Conservation (phyloP, 768 basidiomycete species). For the Rhodocollybia butyracea region DNA sequence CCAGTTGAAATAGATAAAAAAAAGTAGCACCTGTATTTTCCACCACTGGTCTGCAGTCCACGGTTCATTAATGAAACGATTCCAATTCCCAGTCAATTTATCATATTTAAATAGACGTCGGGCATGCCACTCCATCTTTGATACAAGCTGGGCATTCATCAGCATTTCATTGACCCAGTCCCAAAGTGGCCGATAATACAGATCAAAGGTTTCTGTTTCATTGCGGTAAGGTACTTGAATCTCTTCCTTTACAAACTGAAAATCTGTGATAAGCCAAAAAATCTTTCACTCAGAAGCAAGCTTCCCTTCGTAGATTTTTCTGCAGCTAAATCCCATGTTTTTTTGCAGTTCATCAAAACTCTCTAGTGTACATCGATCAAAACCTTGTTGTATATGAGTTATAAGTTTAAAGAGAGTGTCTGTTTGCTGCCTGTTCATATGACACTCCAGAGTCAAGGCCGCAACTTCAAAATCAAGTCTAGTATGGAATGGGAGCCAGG, state of each 20-base stretch:
- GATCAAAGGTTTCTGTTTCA: conserved; percentile 6
- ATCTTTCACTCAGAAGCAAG: background rate
- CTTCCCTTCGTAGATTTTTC: background rate
- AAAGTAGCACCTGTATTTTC: conserved; percentile 30
- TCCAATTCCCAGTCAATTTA: conserved; percentile 12
- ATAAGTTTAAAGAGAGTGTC: conserved; percentile 18
- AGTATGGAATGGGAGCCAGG: conserved; percentile 24
- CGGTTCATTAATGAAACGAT: conserved; percentile 30
- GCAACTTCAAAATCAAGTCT: conserved; percentile 26
- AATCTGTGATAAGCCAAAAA: background rate
- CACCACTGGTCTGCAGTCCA: conserved; percentile 34
- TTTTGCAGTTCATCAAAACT: conserved; percentile 8
- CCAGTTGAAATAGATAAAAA: conserved; percentile 1
- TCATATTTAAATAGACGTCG: conserved; percentile 22
- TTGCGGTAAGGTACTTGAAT: background rate
- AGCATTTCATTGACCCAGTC: conserved; percentile 23
- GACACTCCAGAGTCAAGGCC: conserved; percentile 19
- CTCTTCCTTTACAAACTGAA: background rate
- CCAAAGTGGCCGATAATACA: conserved; percentile 19
- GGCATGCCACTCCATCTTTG: conserved; percentile 27
- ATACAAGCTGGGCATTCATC: conserved; percentile 15
- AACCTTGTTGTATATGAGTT: background rate
- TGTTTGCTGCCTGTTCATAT: conserved; percentile 15
- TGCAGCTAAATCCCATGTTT: conserved; percentile 8
- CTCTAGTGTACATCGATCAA: conserved; percentile 6